Evolutionary conservation across 1,139 yeast species (phyloP).

Genomic region (Hyphopichia wangnamkhiaoensis): DNA sequence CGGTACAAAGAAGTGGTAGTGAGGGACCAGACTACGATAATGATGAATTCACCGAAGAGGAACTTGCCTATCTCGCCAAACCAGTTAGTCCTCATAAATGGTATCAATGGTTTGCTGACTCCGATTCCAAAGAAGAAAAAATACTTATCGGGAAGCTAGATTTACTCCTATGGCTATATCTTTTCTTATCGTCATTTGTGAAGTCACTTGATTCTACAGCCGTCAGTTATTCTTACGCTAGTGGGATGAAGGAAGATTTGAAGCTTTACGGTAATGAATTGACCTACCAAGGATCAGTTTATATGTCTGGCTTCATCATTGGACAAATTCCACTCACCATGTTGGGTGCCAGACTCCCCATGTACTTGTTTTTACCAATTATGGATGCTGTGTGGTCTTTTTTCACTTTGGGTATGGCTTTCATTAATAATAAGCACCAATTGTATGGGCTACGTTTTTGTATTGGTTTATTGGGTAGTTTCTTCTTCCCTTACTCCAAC

Average conservation of each 20-base stretch:
- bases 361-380: slow-evolving; percentile 14
- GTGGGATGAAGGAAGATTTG: slow-evolving; percentile 15
- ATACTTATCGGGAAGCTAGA: slow-evolving; percentile 15
- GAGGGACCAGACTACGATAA: not conserved
- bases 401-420: slow-evolving; percentile 18
- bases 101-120: slow-evolving; percentile 19
- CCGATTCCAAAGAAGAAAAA: slow-evolving; percentile 15
- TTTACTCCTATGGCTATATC: slow-evolving; percentile 17
- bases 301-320: slow-evolving; percentile 14
- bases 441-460: slow-evolving; percentile 18
- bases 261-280: slow-evolving; percentile 13
- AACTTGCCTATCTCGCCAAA: slow-evolving; percentile 10
- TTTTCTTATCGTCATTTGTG: slow-evolving; percentile 18
- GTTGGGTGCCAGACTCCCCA: slow-evolving; percentile 12
- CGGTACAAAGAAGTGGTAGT: not conserved
- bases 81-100: slow-evolving; percentile 14
- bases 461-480: slow-evolving; percentile 17
- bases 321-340: slow-evolving; percentile 17
- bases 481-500: slow-evolving; percentile 14
- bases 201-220: slow-evolving; percentile 18
- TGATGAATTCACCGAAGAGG: slow-evolving; percentile 9
- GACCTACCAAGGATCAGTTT: slow-evolving; percentile 12
- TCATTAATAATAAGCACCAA: slow-evolving; percentile 17
- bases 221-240: slow-evolving; percentile 13
- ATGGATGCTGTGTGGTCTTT: slow-evolving; percentile 17